A percentile compares a stretch with the other conserved stretches of the same genome.
phyloP scores from a whole-genome alignment of 768 basidiomycete genomes.

The Rhizopogon vulgaris region DNA sequence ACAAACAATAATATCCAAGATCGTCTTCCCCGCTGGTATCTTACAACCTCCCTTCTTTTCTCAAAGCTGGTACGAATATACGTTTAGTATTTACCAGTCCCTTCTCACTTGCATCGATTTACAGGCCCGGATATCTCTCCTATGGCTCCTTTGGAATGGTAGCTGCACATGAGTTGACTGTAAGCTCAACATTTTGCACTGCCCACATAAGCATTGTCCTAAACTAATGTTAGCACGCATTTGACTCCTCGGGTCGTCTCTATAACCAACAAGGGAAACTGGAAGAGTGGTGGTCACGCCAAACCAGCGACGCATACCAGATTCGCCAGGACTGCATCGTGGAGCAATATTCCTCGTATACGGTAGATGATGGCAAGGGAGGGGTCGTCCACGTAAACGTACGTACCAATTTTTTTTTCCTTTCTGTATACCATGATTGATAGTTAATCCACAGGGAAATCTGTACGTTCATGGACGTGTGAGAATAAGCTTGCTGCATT shows the following conservation, averaged over 20 bases:
- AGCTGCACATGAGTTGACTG: slow-evolving; percentile 88
- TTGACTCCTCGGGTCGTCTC: slow-evolving; percentile 83
- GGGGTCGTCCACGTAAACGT: slow-evolving; percentile 83
- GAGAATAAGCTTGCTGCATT: background rate
- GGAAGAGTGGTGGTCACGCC: slow-evolving; percentile 90
- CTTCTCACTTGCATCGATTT: background rate
- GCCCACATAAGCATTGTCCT: background rate
- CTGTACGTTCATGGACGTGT: slow-evolving; percentile 38
- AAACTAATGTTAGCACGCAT: slow-evolving; percentile 57
- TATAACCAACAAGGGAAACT: slow-evolving; percentile 89
- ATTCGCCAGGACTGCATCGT: slow-evolving; percentile 82
- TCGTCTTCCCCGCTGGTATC: slow-evolving; percentile 96
- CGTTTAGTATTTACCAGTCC: background rate
- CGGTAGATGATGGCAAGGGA: slow-evolving; percentile 80
- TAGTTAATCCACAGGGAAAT: slow-evolving; percentile 49
- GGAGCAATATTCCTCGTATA: slow-evolving; percentile 89
- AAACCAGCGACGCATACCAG: slow-evolving; percentile 79
- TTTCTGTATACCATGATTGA: background rate
- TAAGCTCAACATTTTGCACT: slow-evolving; percentile 27
- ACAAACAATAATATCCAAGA: slow-evolving; percentile 34
- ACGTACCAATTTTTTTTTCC: slow-evolving; percentile 16
- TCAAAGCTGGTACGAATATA: slow-evolving; percentile 52
- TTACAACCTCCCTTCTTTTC: slow-evolving; percentile 90
- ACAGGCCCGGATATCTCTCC: slow-evolving; percentile 80
- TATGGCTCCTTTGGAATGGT: slow-evolving; percentile 93